Evolutionary conservation across 257 asterid genomes (phyloP), one percentile per base, ranked within the genome.

Genomic region (Ballota nigra): DNA sequence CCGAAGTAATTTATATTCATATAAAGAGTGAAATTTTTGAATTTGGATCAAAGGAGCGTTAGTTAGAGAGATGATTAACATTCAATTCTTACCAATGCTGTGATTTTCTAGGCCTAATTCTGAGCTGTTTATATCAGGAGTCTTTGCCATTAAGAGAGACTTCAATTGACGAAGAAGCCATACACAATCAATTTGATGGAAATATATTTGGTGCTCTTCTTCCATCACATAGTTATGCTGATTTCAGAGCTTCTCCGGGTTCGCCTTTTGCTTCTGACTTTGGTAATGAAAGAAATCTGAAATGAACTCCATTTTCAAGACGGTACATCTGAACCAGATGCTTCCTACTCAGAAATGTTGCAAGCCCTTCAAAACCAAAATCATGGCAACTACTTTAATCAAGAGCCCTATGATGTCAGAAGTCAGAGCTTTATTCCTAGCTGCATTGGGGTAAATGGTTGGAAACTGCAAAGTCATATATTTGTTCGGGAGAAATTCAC

Each of bases 261-360:
- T 88, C 96, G 40, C 92, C 92, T 15, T 89, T 82, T 79, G 83
- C 88, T 68, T 84, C 85, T 77, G 87, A 86, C 79, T 89, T 86
- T 80, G 96, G 96, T 55, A 59, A 72, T 71, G 86, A 85, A 70
- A 80, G 77, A 63, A n/a, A n/a, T n/a, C n/a, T n/a, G n/a, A n/a
- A 66, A 81, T 41, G 92, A 81, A 19, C 64, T 78, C 59, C 80
- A 77, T 80, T 89, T 89, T 74, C 86, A 83, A 82, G 96, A 89
- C 65, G 96, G 92, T 53, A 73, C 92, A 29, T 82, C 83, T 41
- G 96, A 89, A 75, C 92, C 82, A 70, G 96, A 89, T 82, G 88
- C 81, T 63, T 89, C 92, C 71, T 76, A 84, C 52, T 78, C 96
- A 12, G 85, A 82, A 26, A 69, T 86, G 38, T 83, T 86, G 62